Base-by-base conservation (phyloP, 306 rosid genomes). In the Lotus japonicus region DNA sequence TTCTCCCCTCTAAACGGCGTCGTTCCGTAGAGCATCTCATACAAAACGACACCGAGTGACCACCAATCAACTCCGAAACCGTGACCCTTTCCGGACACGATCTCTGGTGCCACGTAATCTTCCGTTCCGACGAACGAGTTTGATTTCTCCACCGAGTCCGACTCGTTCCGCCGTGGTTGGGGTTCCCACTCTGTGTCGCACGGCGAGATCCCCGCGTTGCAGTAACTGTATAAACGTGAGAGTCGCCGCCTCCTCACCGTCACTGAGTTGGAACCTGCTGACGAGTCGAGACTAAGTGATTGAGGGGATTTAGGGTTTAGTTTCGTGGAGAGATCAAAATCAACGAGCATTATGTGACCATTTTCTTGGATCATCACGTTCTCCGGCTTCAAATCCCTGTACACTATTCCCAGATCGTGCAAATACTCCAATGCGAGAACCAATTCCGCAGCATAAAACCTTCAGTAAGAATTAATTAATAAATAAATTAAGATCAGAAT, bases 121-220 rank as follows among this genome's bases (percentile, higher is more conserved):
- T 94, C 98, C 15, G 97, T 94, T 11, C 98, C 98, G 0, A 94
- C 98, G 72, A 94, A 94, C 58, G 98, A 94, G 74, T 88, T 94
- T 0, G 92, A 94, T 58, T 86, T 90, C 58, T 81, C 94, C 2
- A 85, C 79, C 7, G 82, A 74, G 66, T 70, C 77, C 0, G 80
- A 71, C 19, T 74, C 88, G 45, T 66, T n/a, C 16, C 7, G 45
- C 5, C 2, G 5, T 4, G 2, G n/a, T 7, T 9, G 35, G 1
- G 38, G 2, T 4, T 39, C 76, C 23, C 56, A 46, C 49, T 84
- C 94, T n/a, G 65, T 58, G 14, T 72, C 78, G 0, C 31, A 87
- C 8, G 92, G 86, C 4, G 65, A 42, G 4, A 85, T 79, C 31
- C 87, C 89, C 9, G 95, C 72, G 70, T 70, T 76, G 59, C 90